These are phyloP conservation scores for Rubia peregrina DNA, from an alignment of 305 asterid genomes.

Conservation along the genomic window DNA sequence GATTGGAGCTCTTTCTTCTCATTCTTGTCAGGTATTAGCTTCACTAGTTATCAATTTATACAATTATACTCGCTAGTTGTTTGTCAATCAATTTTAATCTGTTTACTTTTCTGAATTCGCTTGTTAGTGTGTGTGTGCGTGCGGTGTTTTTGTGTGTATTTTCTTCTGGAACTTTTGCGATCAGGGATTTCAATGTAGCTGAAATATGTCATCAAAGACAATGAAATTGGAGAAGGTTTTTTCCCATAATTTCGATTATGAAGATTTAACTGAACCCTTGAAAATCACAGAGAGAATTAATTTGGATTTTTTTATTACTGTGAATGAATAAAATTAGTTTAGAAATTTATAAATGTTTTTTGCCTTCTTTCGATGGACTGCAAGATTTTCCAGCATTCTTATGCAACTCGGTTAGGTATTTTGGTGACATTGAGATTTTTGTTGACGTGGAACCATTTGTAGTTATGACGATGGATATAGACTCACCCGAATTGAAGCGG, in stretches of 20 bases:
- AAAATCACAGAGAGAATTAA: too few species aligned
- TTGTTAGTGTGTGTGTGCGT: background rate
- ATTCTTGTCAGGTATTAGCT: background rate
- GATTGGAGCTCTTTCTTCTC: background rate
- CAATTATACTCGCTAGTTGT: background rate
- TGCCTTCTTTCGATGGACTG: background rate
- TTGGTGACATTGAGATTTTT: background rate
- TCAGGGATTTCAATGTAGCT: background rate
- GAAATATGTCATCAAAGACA: background rate
- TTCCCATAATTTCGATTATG: background rate
- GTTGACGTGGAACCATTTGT: background rate
- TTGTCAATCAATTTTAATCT: background rate
- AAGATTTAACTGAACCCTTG: background rate
- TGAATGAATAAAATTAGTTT: background rate
- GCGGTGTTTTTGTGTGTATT: background rate
- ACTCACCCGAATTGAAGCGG: slow-evolving; percentile 33
- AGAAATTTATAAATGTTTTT: background rate
- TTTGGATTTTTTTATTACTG: too few species aligned
- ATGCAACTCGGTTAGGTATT: too few species aligned
- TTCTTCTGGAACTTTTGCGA: background rate
- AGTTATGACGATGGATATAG: slow-evolving; percentile 33
- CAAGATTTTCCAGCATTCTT: background rate
- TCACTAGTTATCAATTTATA: background rate
- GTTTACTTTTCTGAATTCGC: background rate
- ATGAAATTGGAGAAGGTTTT: background rate